Evolutionary conservation across 148 eudicot genomes (phyloP).

Genomic region (Arctostaphylos glauca): DNA sequence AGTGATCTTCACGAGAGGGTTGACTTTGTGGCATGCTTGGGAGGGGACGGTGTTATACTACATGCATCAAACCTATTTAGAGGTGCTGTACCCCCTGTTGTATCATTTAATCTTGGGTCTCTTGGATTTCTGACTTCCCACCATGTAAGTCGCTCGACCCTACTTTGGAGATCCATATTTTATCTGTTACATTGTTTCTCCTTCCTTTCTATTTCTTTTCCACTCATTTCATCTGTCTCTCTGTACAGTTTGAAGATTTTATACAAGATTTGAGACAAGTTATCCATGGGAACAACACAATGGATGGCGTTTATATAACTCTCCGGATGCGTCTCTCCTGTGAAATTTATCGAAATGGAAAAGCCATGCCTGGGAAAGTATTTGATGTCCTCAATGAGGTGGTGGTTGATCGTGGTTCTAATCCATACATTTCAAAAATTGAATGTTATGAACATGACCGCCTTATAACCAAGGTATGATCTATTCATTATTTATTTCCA

Average conservation of each 20-base stretch:
- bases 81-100: conserved; percentile 95
- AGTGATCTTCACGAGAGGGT: conserved; percentile 98
- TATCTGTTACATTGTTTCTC: not conserved
- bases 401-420: conserved; percentile 98
- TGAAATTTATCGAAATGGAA: conserved; percentile 85
- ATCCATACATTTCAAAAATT: conserved; percentile 91
- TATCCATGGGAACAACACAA: conserved; percentile 85
- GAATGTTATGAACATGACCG: conserved; percentile 97
- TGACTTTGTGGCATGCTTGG: conserved; percentile 91
- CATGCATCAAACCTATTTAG: conserved; percentile 93
- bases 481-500: not conserved
- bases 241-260: conserved; percentile 77
- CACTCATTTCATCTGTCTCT: conserved; percentile 3
- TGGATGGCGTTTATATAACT: conserved; percentile 96
- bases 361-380: conserved; percentile 87
- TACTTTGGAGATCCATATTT: conserved; percentile 2
- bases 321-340: conserved; percentile 95
- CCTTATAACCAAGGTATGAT: conserved; percentile 85
- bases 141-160: conserved; percentile 42
- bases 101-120: conserved; percentile 97
- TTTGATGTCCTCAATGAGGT: conserved; percentile 96
- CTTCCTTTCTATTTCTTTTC: not conserved
- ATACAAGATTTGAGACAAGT: conserved; percentile 74
- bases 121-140: conserved; percentile 98
- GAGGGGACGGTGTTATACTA: conserved; percentile 98